Evolutionary conservation across 2,329 filamentous ascomycete species (phyloP).

Genomic region (Venturia aucupariae): DNA sequence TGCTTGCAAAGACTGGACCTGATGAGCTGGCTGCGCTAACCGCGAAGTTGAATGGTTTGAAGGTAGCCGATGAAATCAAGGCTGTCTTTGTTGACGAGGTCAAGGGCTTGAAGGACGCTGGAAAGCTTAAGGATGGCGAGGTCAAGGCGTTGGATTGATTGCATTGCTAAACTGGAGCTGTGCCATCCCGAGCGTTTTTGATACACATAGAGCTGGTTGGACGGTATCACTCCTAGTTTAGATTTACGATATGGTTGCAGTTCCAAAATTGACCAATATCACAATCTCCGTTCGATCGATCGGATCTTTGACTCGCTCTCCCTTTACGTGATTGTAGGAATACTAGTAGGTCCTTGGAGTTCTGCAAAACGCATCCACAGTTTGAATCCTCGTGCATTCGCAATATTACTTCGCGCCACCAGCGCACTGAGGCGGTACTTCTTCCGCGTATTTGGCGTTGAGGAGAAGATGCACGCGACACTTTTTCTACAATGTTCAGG

Average conservation of each 20-base stretch:
- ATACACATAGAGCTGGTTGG: not conserved
- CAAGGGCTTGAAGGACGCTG: conserved; percentile 65
- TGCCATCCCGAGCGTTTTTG: conserved; percentile 4
- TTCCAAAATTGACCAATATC: not conserved
- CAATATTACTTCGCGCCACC: not conserved
- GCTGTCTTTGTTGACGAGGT: conserved; percentile 69
- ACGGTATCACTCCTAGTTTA: not conserved
- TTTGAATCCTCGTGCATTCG: not conserved
- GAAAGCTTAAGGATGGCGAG: conserved; percentile 80
- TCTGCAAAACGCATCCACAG: not conserved
- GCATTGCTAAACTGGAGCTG: not conserved
- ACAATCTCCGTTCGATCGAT: not conserved
- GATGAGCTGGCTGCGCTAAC: conserved; percentile 84
- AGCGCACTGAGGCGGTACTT: not conserved
- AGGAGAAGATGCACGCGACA: not conserved
- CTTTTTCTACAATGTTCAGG: not conserved
- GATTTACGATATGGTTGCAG: not conserved
- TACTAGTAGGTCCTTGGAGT: too few species aligned
- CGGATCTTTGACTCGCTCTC: not conserved
- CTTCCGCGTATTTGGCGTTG: not conserved
- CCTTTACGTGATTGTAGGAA: not conserved
- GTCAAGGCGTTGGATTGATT: conserved; percentile 45
- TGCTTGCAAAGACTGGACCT: conserved; percentile 80
- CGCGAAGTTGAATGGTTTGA: conserved; percentile 66
- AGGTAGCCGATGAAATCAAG: conserved; percentile 79